Evolutionary conservation across 108 stramenopile genomes (phyloP).

Genomic region (Hondaea fermentalgiana): DNA sequence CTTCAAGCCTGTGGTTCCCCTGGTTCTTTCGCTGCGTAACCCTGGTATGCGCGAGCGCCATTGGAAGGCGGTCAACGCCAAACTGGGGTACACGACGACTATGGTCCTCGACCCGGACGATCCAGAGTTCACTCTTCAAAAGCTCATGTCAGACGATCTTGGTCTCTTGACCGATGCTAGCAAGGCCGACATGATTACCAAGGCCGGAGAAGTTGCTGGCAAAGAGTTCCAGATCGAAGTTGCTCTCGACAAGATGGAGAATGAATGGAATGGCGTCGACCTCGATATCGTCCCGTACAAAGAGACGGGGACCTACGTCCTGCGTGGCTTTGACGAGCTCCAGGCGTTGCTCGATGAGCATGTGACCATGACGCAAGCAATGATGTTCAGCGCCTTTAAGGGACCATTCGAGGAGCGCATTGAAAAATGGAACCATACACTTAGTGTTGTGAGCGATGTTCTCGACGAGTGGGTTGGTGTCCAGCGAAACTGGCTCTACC

Average conservation of each 20-base stretch:
- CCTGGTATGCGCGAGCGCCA: conserved; percentile 45
- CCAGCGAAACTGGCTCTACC: conserved; percentile 62
- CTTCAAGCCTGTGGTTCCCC: conserved; percentile 45
- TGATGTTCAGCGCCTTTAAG: conserved; percentile 59
- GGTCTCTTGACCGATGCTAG: conserved; percentile 28
- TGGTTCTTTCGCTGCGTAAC: conserved; percentile 43
- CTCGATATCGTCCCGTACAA: conserved; percentile 45
- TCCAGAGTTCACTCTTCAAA: conserved; percentile 41
- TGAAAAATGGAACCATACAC: conserved; percentile 36
- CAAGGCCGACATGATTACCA: conserved; percentile 37
- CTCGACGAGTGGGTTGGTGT: conserved; percentile 51
- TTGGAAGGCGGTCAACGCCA: conserved; percentile 30
- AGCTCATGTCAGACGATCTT: conserved; percentile 35
- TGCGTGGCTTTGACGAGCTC: conserved; percentile 52
- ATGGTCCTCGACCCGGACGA: conserved; percentile 31
- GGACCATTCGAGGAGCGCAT: conserved; percentile 53
- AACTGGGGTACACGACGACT: not conserved
- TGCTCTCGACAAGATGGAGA: conserved; percentile 54
- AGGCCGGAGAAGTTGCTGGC: conserved; percentile 52
- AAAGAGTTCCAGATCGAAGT: conserved; percentile 60
- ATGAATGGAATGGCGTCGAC: conserved; percentile 40
- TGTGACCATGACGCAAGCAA: conserved; percentile 53
- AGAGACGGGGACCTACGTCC: conserved; percentile 54
- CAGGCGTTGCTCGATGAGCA: conserved; percentile 55
- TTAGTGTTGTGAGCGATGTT: conserved; percentile 34